Conservation (phyloP, 345 rosid genomes). For the Mercurialis annua region DNA sequence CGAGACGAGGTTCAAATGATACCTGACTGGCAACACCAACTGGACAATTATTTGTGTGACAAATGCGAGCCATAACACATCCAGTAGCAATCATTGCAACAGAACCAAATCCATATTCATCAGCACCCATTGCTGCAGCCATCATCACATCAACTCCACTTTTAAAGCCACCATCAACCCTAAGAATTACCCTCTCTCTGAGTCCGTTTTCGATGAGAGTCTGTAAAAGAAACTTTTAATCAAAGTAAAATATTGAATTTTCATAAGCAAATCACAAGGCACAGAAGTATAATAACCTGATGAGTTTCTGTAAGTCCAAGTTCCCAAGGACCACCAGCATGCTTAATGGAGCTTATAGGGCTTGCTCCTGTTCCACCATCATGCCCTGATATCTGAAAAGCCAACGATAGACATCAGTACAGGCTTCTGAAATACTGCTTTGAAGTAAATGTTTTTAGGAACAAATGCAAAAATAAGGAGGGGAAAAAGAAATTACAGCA, state of each 20-base stretch:
- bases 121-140: constrained; percentile 97
- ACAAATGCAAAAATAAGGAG: not conserved
- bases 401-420: constrained; percentile 12
- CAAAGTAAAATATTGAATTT: constrained; percentile 11
- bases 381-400: constrained; percentile 91
- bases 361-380: constrained; percentile 99
- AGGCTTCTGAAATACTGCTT: not conserved
- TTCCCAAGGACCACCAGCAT: constrained; percentile 99
- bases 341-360: constrained; percentile 96
- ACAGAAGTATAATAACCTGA: constrained; percentile 49
- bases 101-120: constrained; percentile 98
- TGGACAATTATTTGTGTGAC: constrained; percentile 99
- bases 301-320: constrained; percentile 91
- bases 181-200: constrained; percentile 91
- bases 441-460: not conserved
- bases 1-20: constrained; percentile 15
- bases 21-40: constrained; percentile 99
- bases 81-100: constrained; percentile 99
- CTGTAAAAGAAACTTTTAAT: constrained; percentile 40
- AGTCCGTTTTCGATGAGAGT: constrained; percentile 91
- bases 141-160: constrained; percentile 96
- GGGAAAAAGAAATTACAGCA: not conserved
- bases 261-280: constrained; percentile 7
- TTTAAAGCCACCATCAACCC: constrained; percentile 95
- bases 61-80: constrained; percentile 99